Evolutionary conservation across 2,329 filamentous ascomycete genomes (phyloP).

Genomic region (Aspergillus japonicus): DNA sequence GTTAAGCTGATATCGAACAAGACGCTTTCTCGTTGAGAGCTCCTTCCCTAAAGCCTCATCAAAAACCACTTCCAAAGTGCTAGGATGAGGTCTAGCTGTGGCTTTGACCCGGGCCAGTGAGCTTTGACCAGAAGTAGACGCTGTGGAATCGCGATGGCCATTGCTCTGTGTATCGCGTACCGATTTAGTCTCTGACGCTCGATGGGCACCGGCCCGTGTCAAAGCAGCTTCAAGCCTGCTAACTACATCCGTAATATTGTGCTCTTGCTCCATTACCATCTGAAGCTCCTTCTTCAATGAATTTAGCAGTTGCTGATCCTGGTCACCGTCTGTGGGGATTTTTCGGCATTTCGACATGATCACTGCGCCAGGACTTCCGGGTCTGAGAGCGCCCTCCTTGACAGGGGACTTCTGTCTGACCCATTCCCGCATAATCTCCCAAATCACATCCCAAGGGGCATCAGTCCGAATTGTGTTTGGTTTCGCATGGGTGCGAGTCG

Average conservation of each 20-base stretch:
- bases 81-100: conserved; percentile 12
- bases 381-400: conserved; percentile 68
- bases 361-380: conserved; percentile 67
- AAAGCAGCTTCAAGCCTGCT: conserved; percentile 47
- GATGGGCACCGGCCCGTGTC: conserved; percentile 35
- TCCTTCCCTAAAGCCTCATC: conserved; percentile 76
- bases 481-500: conserved; percentile 83
- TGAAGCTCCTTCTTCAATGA: conserved; percentile 39
- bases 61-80: conserved; percentile 66
- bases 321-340: conserved; percentile 29
- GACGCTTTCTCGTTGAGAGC: conserved; percentile 58
- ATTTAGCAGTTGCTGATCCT: conserved; percentile 32
- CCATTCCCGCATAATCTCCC: conserved; percentile 94
- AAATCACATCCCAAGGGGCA: conserved; percentile 84
- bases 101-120: background rate
- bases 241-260: conserved; percentile 39
- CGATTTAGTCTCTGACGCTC: conserved; percentile 16
- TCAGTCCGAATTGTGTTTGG: conserved; percentile 90
- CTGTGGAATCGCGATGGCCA: background rate
- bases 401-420: conserved; percentile 75
- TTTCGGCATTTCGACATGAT: conserved; percentile 57
- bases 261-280: conserved; percentile 33
- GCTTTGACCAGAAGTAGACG: background rate
- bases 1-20: conserved; percentile 86
- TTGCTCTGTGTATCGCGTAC: conserved; percentile 1